Evolutionary conservation across 2,329 filamentous ascomycete genomes (phyloP).

Genomic region (Falciphora oryzae): DNA sequence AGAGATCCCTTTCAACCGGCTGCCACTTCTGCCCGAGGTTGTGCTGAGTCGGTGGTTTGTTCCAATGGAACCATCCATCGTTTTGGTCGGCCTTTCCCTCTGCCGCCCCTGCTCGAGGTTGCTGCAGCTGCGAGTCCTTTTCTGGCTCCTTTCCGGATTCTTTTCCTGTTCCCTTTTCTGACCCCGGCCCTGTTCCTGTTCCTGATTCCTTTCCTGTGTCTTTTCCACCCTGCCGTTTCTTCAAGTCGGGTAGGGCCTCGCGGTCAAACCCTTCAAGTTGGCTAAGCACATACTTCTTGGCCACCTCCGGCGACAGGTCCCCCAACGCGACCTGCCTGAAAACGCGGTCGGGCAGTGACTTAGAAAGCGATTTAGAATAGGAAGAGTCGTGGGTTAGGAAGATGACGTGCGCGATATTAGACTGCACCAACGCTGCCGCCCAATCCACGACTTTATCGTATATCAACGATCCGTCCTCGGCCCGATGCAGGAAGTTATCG

Average conservation of each 20-base stretch:
- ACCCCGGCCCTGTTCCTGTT: conserved; percentile 18
- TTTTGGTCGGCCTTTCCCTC: too few relatives aligned
- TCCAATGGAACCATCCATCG: neutral
- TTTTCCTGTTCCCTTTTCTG: conserved; percentile 15
- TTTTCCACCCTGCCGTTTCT: conserved; percentile 22
- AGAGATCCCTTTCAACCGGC: conserved; percentile 38
- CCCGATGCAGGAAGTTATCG: conserved; percentile 86
- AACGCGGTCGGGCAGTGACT: conserved; percentile 82
- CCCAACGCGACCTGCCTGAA: conserved; percentile 82
- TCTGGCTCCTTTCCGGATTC: conserved; percentile 9
- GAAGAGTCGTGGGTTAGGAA: conserved; percentile 88
- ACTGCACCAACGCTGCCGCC: conserved; percentile 78
- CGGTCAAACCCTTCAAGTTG: conserved; percentile 56
- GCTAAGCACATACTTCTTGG: conserved; percentile 83
- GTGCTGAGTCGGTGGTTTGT: neutral
- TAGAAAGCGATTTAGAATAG: conserved; percentile 80
- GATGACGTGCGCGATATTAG: conserved; percentile 88
- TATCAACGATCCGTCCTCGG: conserved; percentile 54
- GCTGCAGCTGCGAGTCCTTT: neutral
- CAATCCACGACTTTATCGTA: conserved; percentile 83
- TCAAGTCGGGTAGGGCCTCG: conserved; percentile 14
- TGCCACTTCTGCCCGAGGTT: too few relatives aligned
- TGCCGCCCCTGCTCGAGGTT: neutral
- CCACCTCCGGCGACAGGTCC: conserved; percentile 79
- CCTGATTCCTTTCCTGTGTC: conserved; percentile 15